phyloP scores from a whole-genome alignment of 345 rosid genomes.

The Linum trigynum region DNA sequence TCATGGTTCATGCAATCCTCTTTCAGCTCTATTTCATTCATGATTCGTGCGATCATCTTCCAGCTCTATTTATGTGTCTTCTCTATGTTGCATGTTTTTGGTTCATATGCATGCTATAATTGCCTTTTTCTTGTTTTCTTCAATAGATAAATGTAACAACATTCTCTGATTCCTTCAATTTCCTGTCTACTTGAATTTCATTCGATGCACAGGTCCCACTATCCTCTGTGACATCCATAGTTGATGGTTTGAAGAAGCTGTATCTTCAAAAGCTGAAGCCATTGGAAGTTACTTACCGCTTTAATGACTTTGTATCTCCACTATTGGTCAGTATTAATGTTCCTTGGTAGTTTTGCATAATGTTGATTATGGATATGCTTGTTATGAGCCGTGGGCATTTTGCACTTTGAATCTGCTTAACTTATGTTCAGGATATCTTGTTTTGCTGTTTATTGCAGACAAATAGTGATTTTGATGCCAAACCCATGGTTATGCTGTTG shows the following conservation, averaged over 20 bases:
- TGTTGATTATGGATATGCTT: not conserved
- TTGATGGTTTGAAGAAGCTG: slow-evolving; percentile 85
- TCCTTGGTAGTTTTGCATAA: not conserved
- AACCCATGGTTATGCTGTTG: slow-evolving; percentile 96
- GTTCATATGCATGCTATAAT: not conserved
- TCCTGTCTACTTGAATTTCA: slow-evolving; percentile 3
- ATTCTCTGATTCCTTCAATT: not conserved
- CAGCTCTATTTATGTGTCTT: not conserved
- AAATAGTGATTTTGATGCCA: slow-evolving; percentile 89
- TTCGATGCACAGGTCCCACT: slow-evolving; percentile 44
- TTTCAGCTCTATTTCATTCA: not conserved
- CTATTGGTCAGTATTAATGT: slow-evolving; percentile 46
- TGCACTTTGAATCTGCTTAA: not conserved
- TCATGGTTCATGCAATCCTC: not conserved
- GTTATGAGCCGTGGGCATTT: not conserved
- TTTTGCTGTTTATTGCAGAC: slow-evolving; percentile 35
- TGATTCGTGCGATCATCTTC: not conserved
- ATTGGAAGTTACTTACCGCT: slow-evolving; percentile 71
- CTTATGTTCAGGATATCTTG: slow-evolving; percentile 1
- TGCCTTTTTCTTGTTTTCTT: not conserved
- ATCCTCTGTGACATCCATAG: slow-evolving; percentile 80
- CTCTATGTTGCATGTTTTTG: not conserved
- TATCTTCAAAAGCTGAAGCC: slow-evolving; percentile 89
- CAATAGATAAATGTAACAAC: not conserved
- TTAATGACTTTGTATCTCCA: slow-evolving; percentile 92